Conservation (phyloP, 2,329 filamentous ascomycete species). For the Claviceps pusilla region DNA sequence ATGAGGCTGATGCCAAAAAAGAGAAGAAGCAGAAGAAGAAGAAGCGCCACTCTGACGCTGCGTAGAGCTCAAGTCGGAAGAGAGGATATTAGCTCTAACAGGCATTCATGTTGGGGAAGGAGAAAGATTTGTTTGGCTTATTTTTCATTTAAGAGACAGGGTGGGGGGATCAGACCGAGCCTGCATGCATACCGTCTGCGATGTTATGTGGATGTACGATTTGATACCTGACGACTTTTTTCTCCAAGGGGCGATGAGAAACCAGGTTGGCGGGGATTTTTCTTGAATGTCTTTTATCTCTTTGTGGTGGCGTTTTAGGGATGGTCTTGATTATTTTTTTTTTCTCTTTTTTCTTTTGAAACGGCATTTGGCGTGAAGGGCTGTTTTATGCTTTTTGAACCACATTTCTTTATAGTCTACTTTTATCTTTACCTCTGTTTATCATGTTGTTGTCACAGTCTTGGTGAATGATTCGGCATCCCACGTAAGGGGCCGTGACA, state of each 20-base stretch:
- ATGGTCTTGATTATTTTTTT: conserved; percentile 9
- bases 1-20: conserved; percentile 45
- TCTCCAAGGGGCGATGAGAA: not conserved
- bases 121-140: not conserved
- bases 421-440: not conserved
- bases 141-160: not conserved
- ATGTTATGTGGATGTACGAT: conserved; percentile 11
- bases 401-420: not conserved
- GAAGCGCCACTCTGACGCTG: conserved; percentile 23
- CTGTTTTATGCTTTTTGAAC: conserved; percentile 6
- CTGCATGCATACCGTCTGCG: conserved; percentile 8
- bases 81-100: not conserved
- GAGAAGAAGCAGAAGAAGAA: conserved; percentile 40
- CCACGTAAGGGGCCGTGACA: not conserved
- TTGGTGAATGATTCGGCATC: not conserved
- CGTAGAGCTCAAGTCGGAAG: conserved; percentile 4
- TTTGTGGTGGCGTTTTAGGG: conserved; percentile 22
- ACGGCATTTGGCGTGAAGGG: conserved; percentile 18
- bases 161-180: conserved; percentile 1
- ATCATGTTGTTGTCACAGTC: not conserved
- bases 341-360: not conserved
- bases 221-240: conserved; percentile 17
- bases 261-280: not conserved
- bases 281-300: conserved; percentile 10
- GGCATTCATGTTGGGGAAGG: not conserved